A percentile compares a stretch with the other conserved stretches of the same genome.
These are phyloP conservation scores for Globisporangium solare DNA, from an alignment of 352 stramenopile genomes.

Conservation along the genomic window DNA sequence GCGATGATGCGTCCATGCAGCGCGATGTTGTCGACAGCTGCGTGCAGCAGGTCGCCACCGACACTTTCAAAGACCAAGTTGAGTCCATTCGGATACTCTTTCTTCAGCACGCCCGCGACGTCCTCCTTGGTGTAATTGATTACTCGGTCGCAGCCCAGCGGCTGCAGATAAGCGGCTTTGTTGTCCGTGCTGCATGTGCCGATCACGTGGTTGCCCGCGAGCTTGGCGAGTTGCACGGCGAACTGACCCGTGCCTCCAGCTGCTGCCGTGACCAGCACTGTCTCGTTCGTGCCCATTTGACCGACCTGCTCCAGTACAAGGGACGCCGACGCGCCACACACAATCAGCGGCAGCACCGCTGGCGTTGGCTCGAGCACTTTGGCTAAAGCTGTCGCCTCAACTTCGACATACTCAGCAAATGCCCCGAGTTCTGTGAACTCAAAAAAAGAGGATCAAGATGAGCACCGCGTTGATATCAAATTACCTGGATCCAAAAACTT, in stretches of 20 bases:
- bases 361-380: constrained; percentile 17
- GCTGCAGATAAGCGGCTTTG: constrained; percentile 74
- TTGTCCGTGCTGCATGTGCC: constrained; percentile 79
- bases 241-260: too few relatives aligned
- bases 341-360: constrained; percentile 29
- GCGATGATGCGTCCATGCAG: constrained; percentile 50
- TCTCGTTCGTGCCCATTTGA: constrained; percentile 54
- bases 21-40: constrained; percentile 53
- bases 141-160: constrained; percentile 63
- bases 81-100: constrained; percentile 61
- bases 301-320: constrained; percentile 46
- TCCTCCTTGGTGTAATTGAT: constrained; percentile 87
- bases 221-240: constrained; percentile 85
- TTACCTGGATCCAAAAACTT: neutral
- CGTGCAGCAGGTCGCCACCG: constrained; percentile 46
- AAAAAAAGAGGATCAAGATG: neutral
- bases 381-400: constrained; percentile 26
- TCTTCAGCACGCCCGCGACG: constrained; percentile 48
- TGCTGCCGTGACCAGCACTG: constrained; percentile 58
- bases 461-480: neutral
- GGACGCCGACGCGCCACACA: constrained; percentile 34
- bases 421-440: constrained; percentile 31
- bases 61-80: constrained; percentile 67
- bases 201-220: constrained; percentile 76
- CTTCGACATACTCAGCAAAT: constrained; percentile 48